Base-by-base conservation (phyloP, 164 flowering plant species). In the Chloranthus sessilifolius region DNA sequence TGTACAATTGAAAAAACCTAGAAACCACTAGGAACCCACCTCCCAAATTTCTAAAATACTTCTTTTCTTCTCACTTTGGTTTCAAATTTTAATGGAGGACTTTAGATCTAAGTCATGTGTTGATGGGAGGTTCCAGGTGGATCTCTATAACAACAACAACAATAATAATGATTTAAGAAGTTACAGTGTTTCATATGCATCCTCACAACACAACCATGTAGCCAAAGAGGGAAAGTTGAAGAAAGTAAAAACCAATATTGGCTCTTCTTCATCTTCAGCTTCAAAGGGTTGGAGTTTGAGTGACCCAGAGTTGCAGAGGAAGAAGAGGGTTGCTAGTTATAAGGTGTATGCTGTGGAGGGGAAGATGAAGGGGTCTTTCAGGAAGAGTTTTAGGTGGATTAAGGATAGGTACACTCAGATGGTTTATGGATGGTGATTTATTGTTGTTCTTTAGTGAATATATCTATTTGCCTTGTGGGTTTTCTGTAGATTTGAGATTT, bases 381-480 rank as follows among this genome's bases (percentile, higher is more conserved):
- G 62, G 50, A 68, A 61, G 65, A 65, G 70, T 26, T 52, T 62
- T 40, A 67, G 63, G 47, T 71, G 96, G 96, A 68, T 88, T 61
- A 88, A 85, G 64, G 68, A 81, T 37, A 72, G 77, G 20, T 83
- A 45, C 56, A 49, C 67, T 43, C 68, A 78, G 17, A 71, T 75
- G 2, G 77, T 84, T n/a, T 60, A 81, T 76, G 88, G 90, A 5
- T 77, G 74, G 68, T 58, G 59, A 47, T 64, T n/a, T n/a, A n/a
- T n/a, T n/a, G n/a, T n/a, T n/a, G n/a, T n/a, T n/a, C n/a, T n/a
- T n/a, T n/a, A n/a, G n/a, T n/a, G n/a, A n/a, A n/a, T n/a, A n/a
- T n/a, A n/a, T n/a, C n/a, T n/a, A n/a, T n/a, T n/a, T n/a, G n/a
- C n/a, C n/a, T n/a, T n/a, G n/a, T n/a, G n/a, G n/a, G n/a, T n/a